Base-by-base conservation (phyloP, 2,329 filamentous ascomycete genomes). In the Incumbomyces delicatus region DNA sequence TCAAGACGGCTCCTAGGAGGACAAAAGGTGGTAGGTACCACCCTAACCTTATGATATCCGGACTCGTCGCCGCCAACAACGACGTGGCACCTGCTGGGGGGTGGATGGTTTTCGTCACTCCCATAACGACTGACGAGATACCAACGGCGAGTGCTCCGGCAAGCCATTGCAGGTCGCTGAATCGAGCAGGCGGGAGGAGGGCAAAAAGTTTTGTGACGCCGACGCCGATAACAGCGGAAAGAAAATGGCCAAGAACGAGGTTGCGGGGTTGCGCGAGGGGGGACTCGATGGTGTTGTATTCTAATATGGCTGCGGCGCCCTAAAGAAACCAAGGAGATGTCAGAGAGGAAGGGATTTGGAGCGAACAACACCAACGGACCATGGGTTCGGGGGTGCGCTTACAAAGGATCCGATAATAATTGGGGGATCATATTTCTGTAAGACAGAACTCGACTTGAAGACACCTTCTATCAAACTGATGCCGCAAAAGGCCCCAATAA, bases 11-110 rank as follows among this genome's bases (percentile, higher is more conserved):
- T 3, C 76, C 78, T 17, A 87, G 64, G 32, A 82, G 44, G 14
- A 86, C 71, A 5, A 85, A 65, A 0, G 80, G 76, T 5, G 87
- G 60, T 11, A 86, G 63, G 50, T 73, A 77, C 85, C 84, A 88
- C n/a, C 83, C 82, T 10, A 87, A 62, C 0, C 58, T 55, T 8
- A 72, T 67, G 1, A 79, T 66, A 1, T 69, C 65, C 2, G 72
- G 65, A 48, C 80, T 77, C 1, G 79, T 70, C 0, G 83, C 80
- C 0, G 82, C 81, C 20, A 88, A 65, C 1, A 89, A 64, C 0
- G 82, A 83, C 1, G 83, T 88, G 7, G 84, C 83, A 3, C 85
- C 84, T 0, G 82, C 84, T 0, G 84, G 85, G 0, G 84, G 84
- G 54, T 88, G 82, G 0, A 85, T 72, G 0, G 83, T 87, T 44